These are phyloP conservation scores for Harringtonia lauricola DNA, from an alignment of 2,329 filamentous ascomycete species.

Conservation along the genomic window DNA sequence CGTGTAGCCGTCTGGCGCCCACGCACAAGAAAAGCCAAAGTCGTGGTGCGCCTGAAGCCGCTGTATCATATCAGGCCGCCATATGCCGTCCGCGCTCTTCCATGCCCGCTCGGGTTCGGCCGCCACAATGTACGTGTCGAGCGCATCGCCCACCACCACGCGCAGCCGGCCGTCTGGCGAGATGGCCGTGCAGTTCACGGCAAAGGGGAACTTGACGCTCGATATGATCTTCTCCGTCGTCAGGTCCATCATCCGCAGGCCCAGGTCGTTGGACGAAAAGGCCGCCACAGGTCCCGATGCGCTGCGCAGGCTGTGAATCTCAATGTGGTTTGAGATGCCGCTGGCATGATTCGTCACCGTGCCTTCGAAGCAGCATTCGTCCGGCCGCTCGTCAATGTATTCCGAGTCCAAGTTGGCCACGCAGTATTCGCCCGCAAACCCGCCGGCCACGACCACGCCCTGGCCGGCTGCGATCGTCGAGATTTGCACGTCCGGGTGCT, in stretches of 20 bases:
- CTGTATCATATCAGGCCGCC: constrained; percentile 32
- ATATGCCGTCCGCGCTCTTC: constrained; percentile 6
- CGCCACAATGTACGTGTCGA: constrained; percentile 55
- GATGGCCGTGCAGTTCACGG: constrained; percentile 63
- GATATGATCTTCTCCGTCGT: constrained; percentile 46
- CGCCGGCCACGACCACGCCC: constrained; percentile 47
- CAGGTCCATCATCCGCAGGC: constrained; percentile 48
- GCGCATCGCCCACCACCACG: constrained; percentile 60
- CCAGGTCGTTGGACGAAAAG: constrained; percentile 52
- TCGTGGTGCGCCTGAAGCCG: constrained; percentile 54
- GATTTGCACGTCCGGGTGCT: constrained; percentile 26
- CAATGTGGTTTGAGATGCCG: constrained; percentile 55
- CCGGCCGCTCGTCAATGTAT: constrained; percentile 17
- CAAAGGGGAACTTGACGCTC: constrained; percentile 40
- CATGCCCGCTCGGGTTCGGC: constrained; percentile 45
- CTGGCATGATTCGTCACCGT: constrained; percentile 35
- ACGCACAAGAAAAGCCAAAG: constrained; percentile 67
- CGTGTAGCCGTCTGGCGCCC: constrained; percentile 66
- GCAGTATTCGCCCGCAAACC: constrained; percentile 45
- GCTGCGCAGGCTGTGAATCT: constrained; percentile 42
- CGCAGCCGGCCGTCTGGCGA: constrained; percentile 63
- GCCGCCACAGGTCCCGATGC: constrained; percentile 42
- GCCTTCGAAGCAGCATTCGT: constrained; percentile 26
- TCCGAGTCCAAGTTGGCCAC: constrained; percentile 33
- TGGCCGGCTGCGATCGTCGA: constrained; percentile 41